These are phyloP conservation scores for Alliaria petiolata DNA, from an alignment of 345 rosid species.

Conservation along the genomic window DNA sequence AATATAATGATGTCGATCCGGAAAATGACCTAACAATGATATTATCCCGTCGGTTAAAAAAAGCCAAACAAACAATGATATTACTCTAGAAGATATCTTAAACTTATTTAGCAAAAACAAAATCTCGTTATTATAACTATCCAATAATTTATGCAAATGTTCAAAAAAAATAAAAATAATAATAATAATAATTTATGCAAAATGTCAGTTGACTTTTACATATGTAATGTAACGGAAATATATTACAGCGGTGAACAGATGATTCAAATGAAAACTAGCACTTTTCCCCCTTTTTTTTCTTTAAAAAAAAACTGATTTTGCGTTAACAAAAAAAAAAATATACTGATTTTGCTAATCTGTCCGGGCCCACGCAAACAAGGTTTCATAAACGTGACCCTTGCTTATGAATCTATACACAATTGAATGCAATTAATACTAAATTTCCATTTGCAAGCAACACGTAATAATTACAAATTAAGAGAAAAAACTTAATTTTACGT, in stretches of 20 bases:
- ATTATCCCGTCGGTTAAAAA: background rate
- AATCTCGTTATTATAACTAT: no score
- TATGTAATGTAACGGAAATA: no score
- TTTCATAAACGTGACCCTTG: conserved; percentile 33
- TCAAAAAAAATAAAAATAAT: no score
- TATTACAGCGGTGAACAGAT: background rate
- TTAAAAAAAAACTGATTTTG: background rate
- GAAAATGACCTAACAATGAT: background rate
- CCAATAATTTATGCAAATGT: no score
- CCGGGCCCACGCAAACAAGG: conserved; percentile 16
- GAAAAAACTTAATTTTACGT: background rate
- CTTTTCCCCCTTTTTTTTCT: background rate
- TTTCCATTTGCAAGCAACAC: conserved; percentile 23
- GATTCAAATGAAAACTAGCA: background rate
- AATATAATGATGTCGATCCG: background rate
- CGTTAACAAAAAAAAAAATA: no score
- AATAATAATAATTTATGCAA: background rate
- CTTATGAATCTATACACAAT: conserved; percentile 9
- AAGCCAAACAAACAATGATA: no score
- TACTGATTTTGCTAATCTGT: conserved; percentile 12
- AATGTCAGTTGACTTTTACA: background rate
- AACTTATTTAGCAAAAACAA: no score
- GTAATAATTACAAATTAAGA: conserved; percentile 6
- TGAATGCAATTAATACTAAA: background rate
- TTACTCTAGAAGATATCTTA: no score